Conservation (phyloP, 2,329 filamentous ascomycete species). For the Chaetomiaceae sp. region DNA sequence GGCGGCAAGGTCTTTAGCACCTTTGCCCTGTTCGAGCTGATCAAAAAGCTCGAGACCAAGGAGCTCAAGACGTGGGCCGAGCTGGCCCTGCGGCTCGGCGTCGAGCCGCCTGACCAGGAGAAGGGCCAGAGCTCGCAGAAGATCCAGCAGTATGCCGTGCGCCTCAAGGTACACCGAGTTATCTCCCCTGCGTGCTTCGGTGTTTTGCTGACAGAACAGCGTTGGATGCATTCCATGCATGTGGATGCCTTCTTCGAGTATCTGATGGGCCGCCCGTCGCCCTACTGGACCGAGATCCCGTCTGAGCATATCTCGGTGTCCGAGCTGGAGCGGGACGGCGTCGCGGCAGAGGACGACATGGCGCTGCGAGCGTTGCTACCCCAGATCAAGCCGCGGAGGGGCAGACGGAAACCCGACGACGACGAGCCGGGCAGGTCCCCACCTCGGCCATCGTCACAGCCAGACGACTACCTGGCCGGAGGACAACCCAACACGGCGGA, state of each 20-base stretch:
- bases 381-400: conserved; percentile 62
- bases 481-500: conserved; percentile 51
- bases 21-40: conserved; percentile 71
- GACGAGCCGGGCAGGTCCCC: conserved; percentile 47
- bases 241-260: conserved; percentile 94
- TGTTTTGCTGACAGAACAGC: conserved; percentile 1
- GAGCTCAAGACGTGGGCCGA: conserved; percentile 94
- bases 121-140: conserved; percentile 90
- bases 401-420: conserved; percentile 60
- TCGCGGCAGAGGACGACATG: conserved; percentile 81
- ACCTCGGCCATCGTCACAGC: conserved; percentile 45
- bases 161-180: conserved; percentile 76
- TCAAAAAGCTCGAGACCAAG: conserved; percentile 71
- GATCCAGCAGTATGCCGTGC: conserved; percentile 89
- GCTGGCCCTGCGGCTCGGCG: conserved; percentile 78
- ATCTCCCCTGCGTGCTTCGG: too few relatives aligned
- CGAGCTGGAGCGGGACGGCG: conserved; percentile 69
- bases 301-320: conserved; percentile 57
- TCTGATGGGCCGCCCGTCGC: conserved; percentile 69
- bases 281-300: conserved; percentile 77
- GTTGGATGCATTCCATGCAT: conserved; percentile 97
- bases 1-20: conserved; percentile 83
- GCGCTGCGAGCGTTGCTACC: conserved; percentile 79
- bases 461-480: conserved; percentile 35
- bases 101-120: conserved; percentile 74